Evolutionary conservation across 2,329 filamentous ascomycete genomes (phyloP), one percentile per base, ranked within the genome.

Genomic region (Colletotrichum aenigma): DNA sequence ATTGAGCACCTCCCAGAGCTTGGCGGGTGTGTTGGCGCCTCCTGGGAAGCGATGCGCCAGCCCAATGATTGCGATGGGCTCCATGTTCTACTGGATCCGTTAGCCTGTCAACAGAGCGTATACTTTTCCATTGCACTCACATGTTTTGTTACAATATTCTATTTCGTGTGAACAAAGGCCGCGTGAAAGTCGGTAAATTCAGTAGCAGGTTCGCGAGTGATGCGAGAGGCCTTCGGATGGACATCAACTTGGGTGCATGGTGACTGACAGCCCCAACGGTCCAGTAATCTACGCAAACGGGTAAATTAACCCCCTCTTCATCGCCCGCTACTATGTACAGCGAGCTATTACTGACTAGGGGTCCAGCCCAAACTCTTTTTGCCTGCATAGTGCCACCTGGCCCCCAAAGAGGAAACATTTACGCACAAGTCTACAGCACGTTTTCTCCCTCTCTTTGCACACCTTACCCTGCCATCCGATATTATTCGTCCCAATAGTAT

Each of bases 11-110:
- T 70, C 60, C 71, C 74, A 76, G 6, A 76, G 71, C 55, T 74
- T 76, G 13, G 71, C 64, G 2, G 74, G 71, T 4, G 71, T 52
- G 26, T 36, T 64, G 28, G 66, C 71, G 7, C 71, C 71, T 28
- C 74, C 74, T 6, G 71, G 71, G 28, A 76, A 70, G 3, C 74
- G 71, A 21, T 66, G 58, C 5, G 66, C 62, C 16, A 61, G 24
- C 6, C 74, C 74, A 16, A 76, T 62, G 10, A 76, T 64, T 4
- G 71, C 74, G 15, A 74, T 48, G 12, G 74, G 74, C 68, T 84
- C 82, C 68, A 70, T 71, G 2, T 30, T 61, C 26, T 70, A 4
- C 38, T 15, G 26, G 32, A 6, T 26, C 0, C 1, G 21, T 34
- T 13, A 61, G 58, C 8, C 6, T n/a, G 18, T n/a, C 7, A 13